Evolutionary conservation across 345 rosid genomes (phyloP), one percentile per base, ranked within the genome.

Genomic region (Brassica rapa): DNA sequence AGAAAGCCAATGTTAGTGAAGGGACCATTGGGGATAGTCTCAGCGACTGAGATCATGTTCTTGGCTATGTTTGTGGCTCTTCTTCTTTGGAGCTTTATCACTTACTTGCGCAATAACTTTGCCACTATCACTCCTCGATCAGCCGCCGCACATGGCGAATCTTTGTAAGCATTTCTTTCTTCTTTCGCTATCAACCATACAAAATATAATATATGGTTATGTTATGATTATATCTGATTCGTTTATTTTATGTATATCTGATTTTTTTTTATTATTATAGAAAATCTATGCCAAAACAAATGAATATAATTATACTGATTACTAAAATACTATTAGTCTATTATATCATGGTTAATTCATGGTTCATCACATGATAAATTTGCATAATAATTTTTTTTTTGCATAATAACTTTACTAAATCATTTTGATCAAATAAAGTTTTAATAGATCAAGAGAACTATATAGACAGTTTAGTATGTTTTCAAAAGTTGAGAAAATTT

Each of bases 21-120:
- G 64, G 97, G 97, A 3, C 97, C 98, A 12, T 75, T 91, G 1
- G 98, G 98, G 75, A 89, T 94, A 66, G 97, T 94, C 35, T 85
- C 97, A 1, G 72, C 82, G 62, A 77, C 74, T 12, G 98, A 92
- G 81, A 25, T 94, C 2, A 70, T 81, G 14, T 88, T 94, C 82
- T 82, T 92, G 59, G 19, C 76, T 25, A 90, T 90, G 97, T 87
- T 94, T 77, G 37, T 89, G 8, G 89, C 90, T 49, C 86, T 94
- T 23, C 80, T 92, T 64, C 57, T 85, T 67, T 94, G 97, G 98
- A 79, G 86, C 56, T 73, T 92, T 5, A 71, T 78, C 21, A 83
- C 43, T 59, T 85, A 87, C 74, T 71, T 94, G 9, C 83, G 60
- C 60, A 85, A 82, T 62, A 24, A 53, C 67, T 87, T 89, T 49